Evolutionary conservation across 805 yeast genomes (phyloP).

Genomic region (Candida ovalis): DNA sequence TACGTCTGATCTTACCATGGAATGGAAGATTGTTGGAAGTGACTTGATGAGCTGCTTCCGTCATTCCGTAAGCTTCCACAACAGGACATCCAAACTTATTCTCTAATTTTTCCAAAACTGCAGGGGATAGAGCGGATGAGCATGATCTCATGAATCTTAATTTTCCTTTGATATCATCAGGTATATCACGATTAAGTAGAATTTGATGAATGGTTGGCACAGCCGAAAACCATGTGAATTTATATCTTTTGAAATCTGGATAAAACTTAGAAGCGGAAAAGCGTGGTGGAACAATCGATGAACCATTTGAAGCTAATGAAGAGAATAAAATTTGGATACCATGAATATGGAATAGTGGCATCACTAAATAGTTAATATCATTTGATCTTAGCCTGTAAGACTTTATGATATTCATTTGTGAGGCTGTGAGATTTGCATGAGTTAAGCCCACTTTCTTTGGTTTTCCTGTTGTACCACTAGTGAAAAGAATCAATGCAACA

Average conservation of each 20-base stretch:
- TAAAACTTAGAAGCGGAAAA: slow-evolving; percentile 63
- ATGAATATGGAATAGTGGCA: slow-evolving; percentile 79
- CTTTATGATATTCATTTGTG: slow-evolving; percentile 53
- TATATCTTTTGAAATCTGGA: slow-evolving; percentile 46
- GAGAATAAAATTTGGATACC: slow-evolving; percentile 66
- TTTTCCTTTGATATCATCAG: slow-evolving; percentile 44
- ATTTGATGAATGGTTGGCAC: slow-evolving; percentile 77
- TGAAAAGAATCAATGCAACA: slow-evolving; percentile 63
- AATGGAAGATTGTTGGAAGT: slow-evolving; percentile 62
- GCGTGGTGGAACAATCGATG: slow-evolving; percentile 56
- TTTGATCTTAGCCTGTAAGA: slow-evolving; percentile 48
- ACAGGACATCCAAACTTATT: slow-evolving; percentile 60
- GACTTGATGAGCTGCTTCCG: slow-evolving; percentile 80
- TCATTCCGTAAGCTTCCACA: slow-evolving; percentile 76
- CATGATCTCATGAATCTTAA: slow-evolving; percentile 70
- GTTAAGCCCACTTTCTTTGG: slow-evolving; percentile 75
- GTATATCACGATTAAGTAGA: slow-evolving; percentile 48
- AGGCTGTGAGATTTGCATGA: slow-evolving; percentile 57
- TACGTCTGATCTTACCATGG: slow-evolving; percentile 48
- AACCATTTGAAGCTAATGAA: slow-evolving; percentile 56
- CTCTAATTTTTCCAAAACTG: slow-evolving; percentile 57
- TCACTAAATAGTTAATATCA: slow-evolving; percentile 61
- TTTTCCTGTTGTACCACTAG: slow-evolving; percentile 74
- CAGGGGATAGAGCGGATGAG: slow-evolving; percentile 66
- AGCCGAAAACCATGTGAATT: slow-evolving; percentile 70